These are phyloP conservation scores for Aspergillus fumigatiaffinis DNA, from an alignment of 2,329 filamentous ascomycete genomes.

Conservation along the genomic window DNA sequence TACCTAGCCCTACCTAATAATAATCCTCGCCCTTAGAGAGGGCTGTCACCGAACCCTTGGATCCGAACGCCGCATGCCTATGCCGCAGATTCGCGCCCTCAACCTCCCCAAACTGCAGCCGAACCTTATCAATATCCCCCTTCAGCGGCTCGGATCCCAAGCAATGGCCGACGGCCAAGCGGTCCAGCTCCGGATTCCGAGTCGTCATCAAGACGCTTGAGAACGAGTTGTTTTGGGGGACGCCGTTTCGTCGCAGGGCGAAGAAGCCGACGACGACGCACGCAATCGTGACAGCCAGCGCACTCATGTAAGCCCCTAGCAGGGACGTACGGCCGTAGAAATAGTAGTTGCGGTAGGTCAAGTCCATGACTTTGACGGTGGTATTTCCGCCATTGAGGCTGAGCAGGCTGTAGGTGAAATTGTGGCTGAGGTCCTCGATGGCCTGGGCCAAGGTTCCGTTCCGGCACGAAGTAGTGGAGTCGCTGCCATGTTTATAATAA, in stretches of 20 bases:
- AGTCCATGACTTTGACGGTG: background rate
- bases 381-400: conserved; percentile 7
- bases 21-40: too few species aligned
- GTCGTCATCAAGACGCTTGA: conserved; percentile 10
- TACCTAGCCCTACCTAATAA: too few species aligned
- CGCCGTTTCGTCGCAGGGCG: conserved; percentile 5
- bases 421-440: conserved; percentile 9
- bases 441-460: conserved; percentile 7
- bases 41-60: too few species aligned
- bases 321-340: background rate
- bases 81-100: too few species aligned
- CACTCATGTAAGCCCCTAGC: background rate
- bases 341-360: conserved; percentile 1
- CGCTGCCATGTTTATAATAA: background rate
- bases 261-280: conserved; percentile 2
- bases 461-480: conserved; percentile 1
- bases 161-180: conserved; percentile 5
- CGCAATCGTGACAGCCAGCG: background rate
- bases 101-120: background rate
- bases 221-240: conserved; percentile 5
- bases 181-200: conserved; percentile 9
- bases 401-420: conserved; percentile 11
- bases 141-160: conserved; percentile 2
- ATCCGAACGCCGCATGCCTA: too few species aligned
- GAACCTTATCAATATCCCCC: background rate